Conservation (phyloP, 306 rosid genomes). For the Glycine soja region DNA sequence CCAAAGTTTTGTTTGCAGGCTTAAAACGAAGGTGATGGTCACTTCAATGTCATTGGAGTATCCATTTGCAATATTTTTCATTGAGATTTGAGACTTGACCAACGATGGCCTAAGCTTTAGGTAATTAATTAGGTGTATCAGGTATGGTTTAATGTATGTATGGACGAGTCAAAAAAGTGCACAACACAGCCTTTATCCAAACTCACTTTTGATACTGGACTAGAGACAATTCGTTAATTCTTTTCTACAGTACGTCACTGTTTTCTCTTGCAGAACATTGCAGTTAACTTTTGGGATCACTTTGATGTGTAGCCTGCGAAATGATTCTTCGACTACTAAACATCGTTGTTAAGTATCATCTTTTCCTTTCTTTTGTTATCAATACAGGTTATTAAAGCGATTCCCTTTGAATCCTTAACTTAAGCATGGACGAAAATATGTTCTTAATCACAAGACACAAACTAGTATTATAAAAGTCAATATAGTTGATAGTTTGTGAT, state of each 20-base stretch:
- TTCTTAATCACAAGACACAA: not conserved
- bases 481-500: no score
- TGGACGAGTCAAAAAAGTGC: conserved; percentile 53
- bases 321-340: conserved; percentile 36
- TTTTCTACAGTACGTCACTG: conserved; percentile 48
- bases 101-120: conserved; percentile 11
- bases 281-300: conserved; percentile 53
- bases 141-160: no score
- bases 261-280: conserved; percentile 43
- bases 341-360: conserved; percentile 22
- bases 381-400: conserved; percentile 42
- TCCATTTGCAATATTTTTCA: conserved; percentile 42
- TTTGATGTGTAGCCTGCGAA: conserved; percentile 45
- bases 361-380: conserved; percentile 18
- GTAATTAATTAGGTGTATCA: not conserved
- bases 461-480: no score
- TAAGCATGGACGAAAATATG: conserved; percentile 23
- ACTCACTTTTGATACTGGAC: conserved; percentile 48
- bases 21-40: conserved; percentile 22
- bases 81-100: conserved; percentile 43
- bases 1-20: conserved; percentile 30
- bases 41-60: conserved; percentile 43
- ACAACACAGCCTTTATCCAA: conserved; percentile 40
- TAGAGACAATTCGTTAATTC: conserved; percentile 55
- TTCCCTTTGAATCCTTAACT: conserved; percentile 41